Evolutionary conservation across 352 stramenopile species (phyloP).

Genomic region (Phytophthora pisi): DNA sequence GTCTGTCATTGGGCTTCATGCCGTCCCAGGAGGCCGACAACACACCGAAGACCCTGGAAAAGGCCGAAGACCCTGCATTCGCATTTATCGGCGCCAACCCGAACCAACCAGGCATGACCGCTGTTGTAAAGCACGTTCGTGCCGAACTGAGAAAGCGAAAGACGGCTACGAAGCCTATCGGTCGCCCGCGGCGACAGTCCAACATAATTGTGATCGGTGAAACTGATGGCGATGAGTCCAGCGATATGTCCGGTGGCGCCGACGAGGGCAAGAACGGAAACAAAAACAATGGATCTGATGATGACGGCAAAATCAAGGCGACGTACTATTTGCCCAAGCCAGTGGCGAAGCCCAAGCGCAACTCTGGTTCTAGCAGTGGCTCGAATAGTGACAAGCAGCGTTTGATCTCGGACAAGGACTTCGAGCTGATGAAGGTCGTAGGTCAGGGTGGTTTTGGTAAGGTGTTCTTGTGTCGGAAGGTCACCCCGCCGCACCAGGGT

Average conservation of each 20-base stretch:
- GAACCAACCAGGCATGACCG: conserved; percentile 81
- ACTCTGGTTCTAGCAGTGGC: conserved; percentile 22
- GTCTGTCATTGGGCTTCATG: conserved; percentile 85
- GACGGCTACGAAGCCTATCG: conserved; percentile 33
- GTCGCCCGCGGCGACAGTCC: conserved; percentile 62
- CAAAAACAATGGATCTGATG: conserved; percentile 30
- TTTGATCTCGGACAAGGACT: conserved; percentile 89
- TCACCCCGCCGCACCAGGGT: conserved; percentile 83
- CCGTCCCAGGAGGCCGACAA: conserved; percentile 67
- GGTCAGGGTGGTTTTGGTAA: conserved; percentile 98
- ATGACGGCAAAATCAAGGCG: conserved; percentile 61
- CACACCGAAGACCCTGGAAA: conserved; percentile 75
- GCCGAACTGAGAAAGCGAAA: conserved; percentile 62
- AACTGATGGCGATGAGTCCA: conserved; percentile 77
- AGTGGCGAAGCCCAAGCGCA: conserved; percentile 49
- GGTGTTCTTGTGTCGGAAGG: conserved; percentile 97
- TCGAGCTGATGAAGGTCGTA: conserved; percentile 98
- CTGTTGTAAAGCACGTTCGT: conserved; percentile 82
- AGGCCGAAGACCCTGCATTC: conserved; percentile 82
- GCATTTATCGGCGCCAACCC: conserved; percentile 84
- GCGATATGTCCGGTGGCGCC: conserved; percentile 69
- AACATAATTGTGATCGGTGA: conserved; percentile 90
- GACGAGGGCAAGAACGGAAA: conserved; percentile 50
- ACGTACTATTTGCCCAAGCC: conserved; percentile 87
- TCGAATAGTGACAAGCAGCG: conserved; percentile 33